These are phyloP conservation scores for Backusella circina DNA, from an alignment of 192 early-diverging fungal genomes.

Conservation along the genomic window DNA sequence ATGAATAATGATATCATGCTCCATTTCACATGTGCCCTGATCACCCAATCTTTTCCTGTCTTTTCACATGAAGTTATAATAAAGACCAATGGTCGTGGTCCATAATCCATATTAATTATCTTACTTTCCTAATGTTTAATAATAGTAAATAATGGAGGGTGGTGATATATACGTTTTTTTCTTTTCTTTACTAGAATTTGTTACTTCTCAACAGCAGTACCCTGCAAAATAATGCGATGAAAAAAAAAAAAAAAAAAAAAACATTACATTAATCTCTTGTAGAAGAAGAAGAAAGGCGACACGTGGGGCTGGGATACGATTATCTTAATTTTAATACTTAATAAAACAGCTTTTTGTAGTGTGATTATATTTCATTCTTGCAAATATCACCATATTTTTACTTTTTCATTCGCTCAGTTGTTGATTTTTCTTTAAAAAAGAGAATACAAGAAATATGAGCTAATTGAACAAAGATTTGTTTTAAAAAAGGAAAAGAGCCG, in stretches of 20 bases:
- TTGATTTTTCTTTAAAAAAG: neutral
- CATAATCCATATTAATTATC: neutral
- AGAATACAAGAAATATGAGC: neutral
- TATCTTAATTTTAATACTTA: neutral
- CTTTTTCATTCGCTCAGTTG: neutral
- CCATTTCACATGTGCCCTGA: neutral
- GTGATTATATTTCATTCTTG: neutral
- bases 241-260: neutral
- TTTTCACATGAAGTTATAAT: neutral
- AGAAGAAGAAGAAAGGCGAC: neutral
- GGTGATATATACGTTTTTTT: neutral
- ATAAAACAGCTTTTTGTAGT: neutral
- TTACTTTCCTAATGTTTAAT: neutral
- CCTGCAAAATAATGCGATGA: neutral
- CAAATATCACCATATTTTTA: neutral
- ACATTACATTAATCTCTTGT: neutral
- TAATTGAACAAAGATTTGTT: neutral
- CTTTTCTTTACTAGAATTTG: neutral
- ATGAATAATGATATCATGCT: neutral
- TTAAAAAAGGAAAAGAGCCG: constrained; percentile 2
- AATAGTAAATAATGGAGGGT: neutral
- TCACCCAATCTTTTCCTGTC: neutral
- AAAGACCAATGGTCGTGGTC: neutral
- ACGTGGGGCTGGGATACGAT: neutral
- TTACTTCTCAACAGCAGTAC: neutral